Base-by-base conservation (phyloP, 208 protist genomes). In the Leishmania martiniquensis region DNA sequence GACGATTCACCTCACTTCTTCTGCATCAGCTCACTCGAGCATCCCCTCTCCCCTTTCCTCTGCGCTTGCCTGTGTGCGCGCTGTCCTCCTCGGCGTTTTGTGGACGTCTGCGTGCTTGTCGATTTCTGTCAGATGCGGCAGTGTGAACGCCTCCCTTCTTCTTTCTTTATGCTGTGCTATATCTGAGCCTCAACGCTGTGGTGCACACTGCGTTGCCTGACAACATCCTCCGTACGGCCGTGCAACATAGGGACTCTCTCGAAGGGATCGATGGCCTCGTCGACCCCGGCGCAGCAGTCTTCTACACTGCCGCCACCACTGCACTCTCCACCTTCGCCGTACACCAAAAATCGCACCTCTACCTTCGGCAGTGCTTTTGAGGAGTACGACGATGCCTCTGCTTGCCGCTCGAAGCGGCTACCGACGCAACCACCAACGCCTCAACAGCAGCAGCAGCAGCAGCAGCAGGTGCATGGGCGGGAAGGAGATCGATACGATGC, bases 261-360 rank as follows among this genome's bases (percentile, higher is more conserved):
- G 59, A 54, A 34, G 59, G 32, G 22, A 2, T 32, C 15, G 39
- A 59, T 74, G 44, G 13, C 69, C 5, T 74, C 69, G 29, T 44
- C 51, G 32, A 39, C 82, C 1, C 62, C 59, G 0, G 69, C 74
- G n/a, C 62, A 76, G 39, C 59, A 47, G 10, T 75, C 70, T 15
- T 67, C 47, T 2, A n/a, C 20, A 10, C 32, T 52, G 52, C 70
- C 75, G 55, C 62, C 57, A n/a, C 75, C 60, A 22, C 49, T 75
- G 44, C 80, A 76, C 74, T 72, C 57, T 25, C 69, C 80, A 1
- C 72, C 72, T 13, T 76, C 69, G 3, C 80, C 80, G 1, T 73
- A 73, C 80, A 65, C 6, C 59, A 73, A 77, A 37, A 75, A n/a
- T 57, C 55, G 52, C 12, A 13, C 42, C 51, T 74, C 75, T 17